Conservation (phyloP, 257 asterid species). For the Petunia axillaris region DNA sequence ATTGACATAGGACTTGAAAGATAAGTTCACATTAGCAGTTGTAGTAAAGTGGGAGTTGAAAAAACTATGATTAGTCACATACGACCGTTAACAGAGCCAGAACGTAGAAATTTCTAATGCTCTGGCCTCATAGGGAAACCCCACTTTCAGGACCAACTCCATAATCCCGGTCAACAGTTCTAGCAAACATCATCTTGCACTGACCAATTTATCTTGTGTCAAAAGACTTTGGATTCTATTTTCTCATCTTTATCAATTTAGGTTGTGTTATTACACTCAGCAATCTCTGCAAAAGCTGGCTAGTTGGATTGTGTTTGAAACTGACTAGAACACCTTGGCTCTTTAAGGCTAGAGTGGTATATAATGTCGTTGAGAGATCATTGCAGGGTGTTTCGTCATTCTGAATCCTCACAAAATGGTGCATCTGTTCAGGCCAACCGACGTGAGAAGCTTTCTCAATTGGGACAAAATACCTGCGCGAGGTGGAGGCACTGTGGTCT, state of each 20-base stretch:
- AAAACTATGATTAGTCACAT: background rate
- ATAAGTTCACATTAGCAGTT: background rate
- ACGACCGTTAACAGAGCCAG: background rate
- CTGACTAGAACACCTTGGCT: background rate
- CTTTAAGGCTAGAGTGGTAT: background rate
- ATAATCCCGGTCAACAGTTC: background rate
- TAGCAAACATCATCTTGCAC: background rate
- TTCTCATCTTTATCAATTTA: background rate
- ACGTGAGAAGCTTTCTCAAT: slow-evolving; percentile 51
- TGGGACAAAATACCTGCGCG: slow-evolving; percentile 52
- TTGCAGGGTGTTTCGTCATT: background rate
- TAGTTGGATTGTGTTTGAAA: background rate
- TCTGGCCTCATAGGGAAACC: background rate
- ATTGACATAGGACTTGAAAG: background rate
- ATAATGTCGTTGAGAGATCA: background rate
- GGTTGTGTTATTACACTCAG: background rate
- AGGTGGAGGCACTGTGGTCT: slow-evolving; percentile 53
- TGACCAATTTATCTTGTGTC: background rate
- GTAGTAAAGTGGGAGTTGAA: background rate
- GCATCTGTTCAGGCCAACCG: slow-evolving; percentile 76
- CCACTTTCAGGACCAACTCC: background rate
- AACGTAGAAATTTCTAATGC: background rate
- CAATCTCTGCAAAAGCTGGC: background rate
- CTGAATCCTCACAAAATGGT: slow-evolving; percentile 60
- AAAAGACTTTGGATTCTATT: background rate